Conservation (phyloP, 768 basidiomycete species). For the Rhizopogon vulgaris region DNA sequence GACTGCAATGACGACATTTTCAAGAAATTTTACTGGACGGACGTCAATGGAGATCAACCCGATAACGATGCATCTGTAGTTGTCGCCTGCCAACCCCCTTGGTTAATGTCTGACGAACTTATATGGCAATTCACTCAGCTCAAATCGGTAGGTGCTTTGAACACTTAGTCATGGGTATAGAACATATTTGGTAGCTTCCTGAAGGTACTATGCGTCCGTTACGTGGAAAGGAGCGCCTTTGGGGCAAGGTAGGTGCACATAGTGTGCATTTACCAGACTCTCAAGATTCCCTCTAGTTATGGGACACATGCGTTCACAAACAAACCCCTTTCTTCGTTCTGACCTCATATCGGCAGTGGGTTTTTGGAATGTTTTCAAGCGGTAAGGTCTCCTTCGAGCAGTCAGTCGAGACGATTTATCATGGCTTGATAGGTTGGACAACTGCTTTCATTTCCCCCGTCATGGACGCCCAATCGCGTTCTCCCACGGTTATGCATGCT, state of each 20-base stretch:
- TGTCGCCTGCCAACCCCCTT: constrained; percentile 56
- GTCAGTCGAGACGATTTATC: not conserved
- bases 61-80: constrained; percentile 33
- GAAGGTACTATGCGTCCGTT: constrained; percentile 31
- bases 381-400: constrained; percentile 26
- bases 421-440: constrained; percentile 39
- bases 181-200: constrained; percentile 17
- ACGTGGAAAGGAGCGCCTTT: constrained; percentile 46
- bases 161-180: not conserved
- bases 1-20: constrained; percentile 37
- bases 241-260: constrained; percentile 47
- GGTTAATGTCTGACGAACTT: constrained; percentile 49
- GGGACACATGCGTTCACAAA: constrained; percentile 47
- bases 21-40: constrained; percentile 41
- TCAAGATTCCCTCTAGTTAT: constrained; percentile 24
- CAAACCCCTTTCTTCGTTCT: constrained; percentile 51
- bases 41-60: constrained; percentile 14
- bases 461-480: constrained; percentile 30
- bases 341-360: constrained; percentile 56
- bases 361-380: constrained; percentile 54
- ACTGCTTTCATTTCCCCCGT: constrained; percentile 45
- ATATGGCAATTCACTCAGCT: constrained; percentile 46
- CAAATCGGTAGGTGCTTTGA: constrained; percentile 12
- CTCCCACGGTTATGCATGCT: constrained; percentile 48
- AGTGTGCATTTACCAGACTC: not conserved